Evolutionary conservation across 192 early-diverging fungal genomes (phyloP).

Genomic region (Thamnidium elegans): DNA sequence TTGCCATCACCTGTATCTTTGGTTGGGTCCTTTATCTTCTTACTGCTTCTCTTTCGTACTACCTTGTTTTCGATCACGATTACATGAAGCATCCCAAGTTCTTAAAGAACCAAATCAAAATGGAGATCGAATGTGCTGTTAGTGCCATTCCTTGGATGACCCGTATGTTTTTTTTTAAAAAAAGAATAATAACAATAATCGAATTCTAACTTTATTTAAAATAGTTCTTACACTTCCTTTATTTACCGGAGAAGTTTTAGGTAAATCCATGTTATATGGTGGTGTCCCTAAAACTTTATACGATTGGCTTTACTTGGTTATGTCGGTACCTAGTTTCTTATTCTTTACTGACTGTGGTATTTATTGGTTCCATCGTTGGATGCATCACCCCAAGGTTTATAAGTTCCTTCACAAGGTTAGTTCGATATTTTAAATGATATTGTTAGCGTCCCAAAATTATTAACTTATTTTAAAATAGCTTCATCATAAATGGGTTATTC

Average conservation of each 20-base stretch:
- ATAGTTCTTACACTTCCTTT: constrained; percentile 82
- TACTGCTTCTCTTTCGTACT: constrained; percentile 76
- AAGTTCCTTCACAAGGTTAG: constrained; percentile 82
- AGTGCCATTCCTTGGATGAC: constrained; percentile 80
- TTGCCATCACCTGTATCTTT: constrained; percentile 67
- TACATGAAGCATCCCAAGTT: constrained; percentile 94
- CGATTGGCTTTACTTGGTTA: constrained; percentile 71
- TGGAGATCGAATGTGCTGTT: constrained; percentile 81
- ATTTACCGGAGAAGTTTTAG: constrained; percentile 87
- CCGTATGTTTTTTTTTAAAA: constrained; percentile 10
- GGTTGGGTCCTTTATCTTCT: constrained; percentile 79
- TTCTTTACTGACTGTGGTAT: constrained; percentile 92
- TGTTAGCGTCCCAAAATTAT: not conserved
- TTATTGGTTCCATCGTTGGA: constrained; percentile 94
- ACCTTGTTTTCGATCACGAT: constrained; percentile 82
- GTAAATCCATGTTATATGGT: constrained; percentile 71
- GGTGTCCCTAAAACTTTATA: constrained; percentile 35
- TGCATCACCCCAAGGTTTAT: constrained; percentile 90
- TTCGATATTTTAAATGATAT: not conserved
- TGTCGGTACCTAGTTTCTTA: constrained; percentile 73
- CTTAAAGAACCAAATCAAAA: constrained; percentile 82
- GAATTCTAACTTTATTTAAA: not conserved
- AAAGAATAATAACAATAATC: not conserved
- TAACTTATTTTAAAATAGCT: constrained; percentile 33
- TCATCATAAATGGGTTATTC: constrained; percentile 60